These are phyloP conservation scores for Blastobotrys parvus DNA, from an alignment of 805 yeast genomes.

Conservation along the genomic window DNA sequence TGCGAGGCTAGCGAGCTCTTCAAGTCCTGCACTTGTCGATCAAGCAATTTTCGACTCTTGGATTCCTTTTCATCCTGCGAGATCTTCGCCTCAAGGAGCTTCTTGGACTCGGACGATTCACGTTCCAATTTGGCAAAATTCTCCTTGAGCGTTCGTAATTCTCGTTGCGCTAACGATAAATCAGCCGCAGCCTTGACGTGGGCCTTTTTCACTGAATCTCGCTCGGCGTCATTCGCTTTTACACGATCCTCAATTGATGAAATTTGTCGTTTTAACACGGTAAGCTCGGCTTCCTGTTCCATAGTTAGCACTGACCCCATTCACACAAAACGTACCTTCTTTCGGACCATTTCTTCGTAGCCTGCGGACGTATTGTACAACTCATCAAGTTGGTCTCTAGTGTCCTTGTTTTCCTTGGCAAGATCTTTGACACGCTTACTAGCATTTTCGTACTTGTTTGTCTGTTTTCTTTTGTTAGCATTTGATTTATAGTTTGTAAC, in stretches of 20 bases:
- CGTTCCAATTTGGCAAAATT: conserved; percentile 30
- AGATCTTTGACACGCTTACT: conserved; percentile 32
- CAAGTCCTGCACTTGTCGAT: conserved; percentile 13
- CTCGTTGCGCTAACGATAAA: conserved; percentile 20
- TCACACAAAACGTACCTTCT: conserved; percentile 15
- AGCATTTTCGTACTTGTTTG: conserved; percentile 25
- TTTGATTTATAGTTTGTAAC: not conserved
- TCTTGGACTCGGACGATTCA: conserved; percentile 37
- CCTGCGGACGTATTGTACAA: conserved; percentile 32
- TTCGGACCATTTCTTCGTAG: conserved; percentile 28
- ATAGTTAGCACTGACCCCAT: not conserved
- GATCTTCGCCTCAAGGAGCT: conserved; percentile 32
- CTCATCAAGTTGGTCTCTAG: conserved; percentile 33
- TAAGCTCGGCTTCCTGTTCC: conserved; percentile 19
- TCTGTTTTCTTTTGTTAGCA: conserved; percentile 1
- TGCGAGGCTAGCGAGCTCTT: conserved; percentile 11
- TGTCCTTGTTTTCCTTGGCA: conserved; percentile 37
- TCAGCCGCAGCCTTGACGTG: conserved; percentile 15
- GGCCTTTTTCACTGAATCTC: conserved; percentile 7
- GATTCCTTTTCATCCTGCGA: conserved; percentile 15
- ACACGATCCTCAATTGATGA: conserved; percentile 6
- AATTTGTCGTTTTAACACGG: conserved; percentile 10
- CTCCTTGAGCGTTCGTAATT: conserved; percentile 17
- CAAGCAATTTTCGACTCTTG: conserved; percentile 15
- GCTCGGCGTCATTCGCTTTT: conserved; percentile 10